These are phyloP conservation scores for Penicillium canescens DNA, from an alignment of 495 filamentous ascomycete species.

Conservation along the genomic window DNA sequence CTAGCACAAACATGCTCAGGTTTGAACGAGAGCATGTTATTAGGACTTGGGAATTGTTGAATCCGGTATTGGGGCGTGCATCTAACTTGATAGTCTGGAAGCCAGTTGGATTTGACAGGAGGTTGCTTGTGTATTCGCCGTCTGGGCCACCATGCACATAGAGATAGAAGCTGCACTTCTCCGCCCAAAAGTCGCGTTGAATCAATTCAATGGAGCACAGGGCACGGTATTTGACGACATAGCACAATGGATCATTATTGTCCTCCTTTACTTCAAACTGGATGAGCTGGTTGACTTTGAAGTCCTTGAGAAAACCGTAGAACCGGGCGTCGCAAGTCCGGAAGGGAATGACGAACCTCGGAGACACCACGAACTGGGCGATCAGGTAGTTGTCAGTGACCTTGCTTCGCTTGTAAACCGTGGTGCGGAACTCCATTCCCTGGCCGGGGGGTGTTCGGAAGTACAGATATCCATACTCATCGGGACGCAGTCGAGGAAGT, in stretches of 20 bases:
- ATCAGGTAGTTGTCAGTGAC: slow-evolving; percentile 35
- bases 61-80: not conserved
- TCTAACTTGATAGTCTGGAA: slow-evolving; percentile 25
- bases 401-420: slow-evolving; percentile 23
- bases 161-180: slow-evolving; percentile 33
- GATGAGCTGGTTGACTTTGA: slow-evolving; percentile 34
- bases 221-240: slow-evolving; percentile 27
- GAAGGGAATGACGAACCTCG: slow-evolving; percentile 29
- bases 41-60: slow-evolving; percentile 25
- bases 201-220: slow-evolving; percentile 33
- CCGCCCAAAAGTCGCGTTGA: slow-evolving; percentile 33
- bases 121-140: slow-evolving; percentile 22
- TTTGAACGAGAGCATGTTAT: slow-evolving; percentile 26
- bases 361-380: slow-evolving; percentile 28
- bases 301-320: slow-evolving; percentile 34
- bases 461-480: slow-evolving; percentile 31
- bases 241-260: not conserved
- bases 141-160: slow-evolving; percentile 37
- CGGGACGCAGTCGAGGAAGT: slow-evolving; percentile 24
- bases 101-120: slow-evolving; percentile 6
- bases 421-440: slow-evolving; percentile 38
- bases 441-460: slow-evolving; percentile 28
- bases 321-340: slow-evolving; percentile 27
- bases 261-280: slow-evolving; percentile 6
- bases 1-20: slow-evolving; percentile 28